These are phyloP conservation scores for Leptographium wingfieldii DNA, from an alignment of 2,329 filamentous ascomycete species.

Conservation along the genomic window DNA sequence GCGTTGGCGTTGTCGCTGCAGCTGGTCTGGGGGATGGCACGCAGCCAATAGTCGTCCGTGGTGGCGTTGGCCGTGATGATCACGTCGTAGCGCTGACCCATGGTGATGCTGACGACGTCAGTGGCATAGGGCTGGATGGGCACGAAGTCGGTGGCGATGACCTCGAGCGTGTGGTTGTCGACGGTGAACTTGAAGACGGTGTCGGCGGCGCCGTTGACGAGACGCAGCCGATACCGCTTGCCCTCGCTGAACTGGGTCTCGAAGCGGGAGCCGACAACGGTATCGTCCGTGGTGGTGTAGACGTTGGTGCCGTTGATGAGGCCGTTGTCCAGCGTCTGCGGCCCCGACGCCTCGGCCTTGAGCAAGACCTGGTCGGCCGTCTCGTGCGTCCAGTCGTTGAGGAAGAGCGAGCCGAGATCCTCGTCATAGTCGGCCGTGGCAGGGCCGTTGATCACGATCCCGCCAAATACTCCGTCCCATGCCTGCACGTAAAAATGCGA, in stretches of 20 bases:
- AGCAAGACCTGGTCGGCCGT: constrained; percentile 34
- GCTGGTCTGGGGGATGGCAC: constrained; percentile 5
- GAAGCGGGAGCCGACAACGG: constrained; percentile 31
- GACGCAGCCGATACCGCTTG: constrained; percentile 33
- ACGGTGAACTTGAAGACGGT: constrained; percentile 40
- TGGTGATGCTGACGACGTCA: constrained; percentile 31
- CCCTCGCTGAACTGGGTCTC: constrained; percentile 35
- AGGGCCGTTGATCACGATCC: constrained; percentile 38
- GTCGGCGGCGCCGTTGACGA: constrained; percentile 38
- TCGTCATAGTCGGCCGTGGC: constrained; percentile 42
- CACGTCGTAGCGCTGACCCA: constrained; percentile 28
- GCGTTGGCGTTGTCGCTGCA: constrained; percentile 6
- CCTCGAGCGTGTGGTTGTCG: constrained; percentile 36
- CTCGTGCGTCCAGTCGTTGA: constrained; percentile 49
- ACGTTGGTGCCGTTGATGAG: constrained; percentile 52
- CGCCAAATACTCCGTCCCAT: constrained; percentile 38
- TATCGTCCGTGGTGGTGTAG: constrained; percentile 33
- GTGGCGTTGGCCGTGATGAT: constrained; percentile 14
- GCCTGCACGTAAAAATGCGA: constrained; percentile 30
- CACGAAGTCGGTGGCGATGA: constrained; percentile 42
- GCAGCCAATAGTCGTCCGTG: constrained; percentile 7
- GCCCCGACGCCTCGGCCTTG: neutral
- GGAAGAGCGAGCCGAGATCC: constrained; percentile 41
- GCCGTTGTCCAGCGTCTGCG: constrained; percentile 13
- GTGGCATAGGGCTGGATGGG: constrained; percentile 37